Evolutionary conservation across 495 filamentous ascomycete species (phyloP).

Genomic region (Penicillium longicatenatum): DNA sequence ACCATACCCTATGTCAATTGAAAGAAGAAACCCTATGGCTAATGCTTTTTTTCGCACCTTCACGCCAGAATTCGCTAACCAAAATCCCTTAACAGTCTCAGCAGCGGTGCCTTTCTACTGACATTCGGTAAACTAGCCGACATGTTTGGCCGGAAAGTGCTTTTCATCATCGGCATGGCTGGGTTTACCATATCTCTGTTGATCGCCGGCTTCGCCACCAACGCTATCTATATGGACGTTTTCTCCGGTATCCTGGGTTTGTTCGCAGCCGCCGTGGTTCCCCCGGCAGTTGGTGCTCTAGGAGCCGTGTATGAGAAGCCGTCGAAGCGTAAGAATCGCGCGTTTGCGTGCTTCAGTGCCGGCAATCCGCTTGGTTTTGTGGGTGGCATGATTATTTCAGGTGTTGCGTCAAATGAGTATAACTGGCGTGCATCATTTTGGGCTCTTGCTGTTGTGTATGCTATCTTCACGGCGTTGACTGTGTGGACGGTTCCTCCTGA

Average conservation of each 20-base stretch:
- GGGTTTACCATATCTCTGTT: conserved; percentile 61
- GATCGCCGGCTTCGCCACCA: conserved; percentile 61
- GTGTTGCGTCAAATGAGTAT: conserved; percentile 66
- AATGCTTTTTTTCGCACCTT: neutral
- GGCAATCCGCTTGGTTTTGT: conserved; percentile 73
- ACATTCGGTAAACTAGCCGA: conserved; percentile 75
- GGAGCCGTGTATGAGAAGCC: conserved; percentile 65
- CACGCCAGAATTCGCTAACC: conserved; percentile 8
- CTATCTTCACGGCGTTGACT: conserved; percentile 58
- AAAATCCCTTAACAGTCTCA: conserved; percentile 46
- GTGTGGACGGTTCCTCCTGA: conserved; percentile 67
- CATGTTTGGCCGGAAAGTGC: conserved; percentile 68
- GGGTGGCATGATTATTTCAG: conserved; percentile 65
- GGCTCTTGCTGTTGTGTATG: conserved; percentile 63
- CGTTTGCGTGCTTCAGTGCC: conserved; percentile 67
- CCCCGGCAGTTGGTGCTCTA: conserved; percentile 66
- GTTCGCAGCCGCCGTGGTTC: conserved; percentile 62
- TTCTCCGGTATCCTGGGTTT: conserved; percentile 65
- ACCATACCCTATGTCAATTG: neutral
- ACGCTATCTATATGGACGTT: conserved; percentile 64
- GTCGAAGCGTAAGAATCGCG: conserved; percentile 64
- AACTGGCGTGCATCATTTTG: conserved; percentile 70
- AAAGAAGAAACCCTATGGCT: neutral
- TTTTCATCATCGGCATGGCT: conserved; percentile 68
- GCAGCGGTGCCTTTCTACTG: conserved; percentile 70